A percentile compares a stretch with the other conserved stretches of the same genome.
These are phyloP conservation scores for Capsicum rhomboideum DNA, from an alignment of 257 asterid species.

Conservation along the genomic window DNA sequence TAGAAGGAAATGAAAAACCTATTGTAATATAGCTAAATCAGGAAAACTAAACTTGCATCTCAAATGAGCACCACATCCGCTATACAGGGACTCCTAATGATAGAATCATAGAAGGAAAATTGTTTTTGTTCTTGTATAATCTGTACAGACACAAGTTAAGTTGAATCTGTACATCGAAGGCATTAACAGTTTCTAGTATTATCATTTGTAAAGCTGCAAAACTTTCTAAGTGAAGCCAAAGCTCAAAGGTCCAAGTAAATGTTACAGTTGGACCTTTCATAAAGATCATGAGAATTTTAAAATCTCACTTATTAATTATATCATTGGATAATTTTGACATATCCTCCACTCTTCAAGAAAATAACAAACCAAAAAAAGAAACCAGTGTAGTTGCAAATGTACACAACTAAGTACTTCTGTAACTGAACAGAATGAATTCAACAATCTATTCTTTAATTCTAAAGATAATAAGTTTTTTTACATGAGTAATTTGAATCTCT, in stretches of 20 bases:
- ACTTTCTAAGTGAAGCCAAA: no score
- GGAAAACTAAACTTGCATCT: slow-evolving; percentile 74
- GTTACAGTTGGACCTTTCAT: no score
- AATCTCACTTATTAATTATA: no score
- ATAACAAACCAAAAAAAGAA: not conserved
- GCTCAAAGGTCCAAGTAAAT: no score
- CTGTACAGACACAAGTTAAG: not conserved
- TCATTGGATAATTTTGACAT: not conserved
- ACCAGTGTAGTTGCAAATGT: not conserved
- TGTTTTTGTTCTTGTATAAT: not conserved
- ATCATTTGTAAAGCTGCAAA: no score
- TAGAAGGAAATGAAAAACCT: no score
- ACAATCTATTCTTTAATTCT: not conserved
- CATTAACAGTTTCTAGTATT: not conserved
- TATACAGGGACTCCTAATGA: slow-evolving; percentile 51
- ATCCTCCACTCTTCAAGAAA: not conserved
- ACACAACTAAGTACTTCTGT: not conserved
- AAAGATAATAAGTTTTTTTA: not conserved
- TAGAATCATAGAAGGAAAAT: not conserved
- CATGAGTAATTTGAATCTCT: not conserved
- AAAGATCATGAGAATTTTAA: no score
- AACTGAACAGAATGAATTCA: not conserved
- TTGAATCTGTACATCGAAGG: not conserved
- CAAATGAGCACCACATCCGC: slow-evolving; percentile 88
- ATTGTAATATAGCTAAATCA: slow-evolving; percentile 32